phyloP scores from a whole-genome alignment of 768 basidiomycete species.

The Mycena leptocephala region DNA sequence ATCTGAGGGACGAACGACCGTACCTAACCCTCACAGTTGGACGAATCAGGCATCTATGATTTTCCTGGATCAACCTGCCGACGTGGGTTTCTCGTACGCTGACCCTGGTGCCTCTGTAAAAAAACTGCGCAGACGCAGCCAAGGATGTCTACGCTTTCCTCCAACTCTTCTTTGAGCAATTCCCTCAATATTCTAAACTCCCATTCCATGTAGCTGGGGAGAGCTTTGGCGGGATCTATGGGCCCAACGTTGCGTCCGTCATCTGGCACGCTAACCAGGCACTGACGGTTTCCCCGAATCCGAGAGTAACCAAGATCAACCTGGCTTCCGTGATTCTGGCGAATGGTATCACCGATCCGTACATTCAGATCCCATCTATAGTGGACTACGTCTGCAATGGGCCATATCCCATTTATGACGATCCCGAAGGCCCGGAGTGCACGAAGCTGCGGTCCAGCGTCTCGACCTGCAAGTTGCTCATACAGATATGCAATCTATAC shows the following conservation, averaged over 20 bases:
- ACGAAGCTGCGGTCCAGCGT: conserved; percentile 73
- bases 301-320: conserved; percentile 80
- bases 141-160: conserved; percentile 93
- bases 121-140: too few relatives aligned
- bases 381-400: conserved; percentile 90
- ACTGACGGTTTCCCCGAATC: conserved; percentile 58
- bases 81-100: conserved; percentile 94
- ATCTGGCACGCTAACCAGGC: conserved; percentile 87
- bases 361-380: conserved; percentile 84
- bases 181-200: conserved; percentile 77
- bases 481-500: conserved; percentile 79
- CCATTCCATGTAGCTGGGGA: conserved; percentile 90
- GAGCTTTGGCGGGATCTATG: conserved; percentile 86
- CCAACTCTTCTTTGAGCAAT: conserved; percentile 84
- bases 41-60: conserved; percentile 84
- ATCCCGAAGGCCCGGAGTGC: conserved; percentile 79
- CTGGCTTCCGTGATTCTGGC: conserved; percentile 89
- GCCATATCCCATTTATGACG: conserved; percentile 86
- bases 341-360: conserved; percentile 89
- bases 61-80: conserved; percentile 87
- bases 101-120: conserved; percentile 87
- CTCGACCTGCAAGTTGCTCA: conserved; percentile 82
- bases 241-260: conserved; percentile 88
- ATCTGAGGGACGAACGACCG: conserved; percentile 79
- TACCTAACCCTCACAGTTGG: conserved; percentile 88